Conservation (phyloP, 2,329 filamentous ascomycete genomes). For the Botrytis elliptica region DNA sequence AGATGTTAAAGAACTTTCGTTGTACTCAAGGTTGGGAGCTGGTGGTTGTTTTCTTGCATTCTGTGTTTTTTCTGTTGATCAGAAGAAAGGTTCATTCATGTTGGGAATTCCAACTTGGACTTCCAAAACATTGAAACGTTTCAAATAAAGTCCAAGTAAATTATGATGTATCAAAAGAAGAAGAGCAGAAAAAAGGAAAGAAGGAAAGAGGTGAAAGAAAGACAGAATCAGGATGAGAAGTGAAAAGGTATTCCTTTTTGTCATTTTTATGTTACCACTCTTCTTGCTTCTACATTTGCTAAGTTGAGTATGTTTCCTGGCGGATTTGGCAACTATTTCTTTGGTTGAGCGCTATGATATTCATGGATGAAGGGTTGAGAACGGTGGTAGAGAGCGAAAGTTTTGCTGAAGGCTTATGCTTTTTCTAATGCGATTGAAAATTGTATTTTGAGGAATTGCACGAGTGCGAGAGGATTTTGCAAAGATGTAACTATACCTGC, state of each 20-base stretch:
- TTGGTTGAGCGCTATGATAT: accelerated
- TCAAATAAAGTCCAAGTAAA: not conserved
- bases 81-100: not conserved
- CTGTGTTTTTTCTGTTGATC: not conserved
- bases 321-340: not conserved
- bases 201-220: too few relatives aligned
- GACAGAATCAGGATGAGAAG: not conserved
- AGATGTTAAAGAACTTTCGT: not conserved
- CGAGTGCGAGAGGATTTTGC: accelerated
- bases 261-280: not conserved
- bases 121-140: accelerated
- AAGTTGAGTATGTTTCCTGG: not conserved
- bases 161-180: not conserved
- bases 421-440: too few relatives aligned
- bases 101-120: not conserved
- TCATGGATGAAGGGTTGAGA: accelerated
- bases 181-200: not conserved
- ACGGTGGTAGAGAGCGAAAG: not conserved
- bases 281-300: not conserved
- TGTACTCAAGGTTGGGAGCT: not conserved
- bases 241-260: not conserved
- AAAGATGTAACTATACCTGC: not conserved
- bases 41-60: not conserved
- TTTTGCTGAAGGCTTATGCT: too few relatives aligned
- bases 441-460: not conserved